These are phyloP conservation scores for Panus rudis DNA, from an alignment of 768 basidiomycete genomes.

Conservation along the genomic window DNA sequence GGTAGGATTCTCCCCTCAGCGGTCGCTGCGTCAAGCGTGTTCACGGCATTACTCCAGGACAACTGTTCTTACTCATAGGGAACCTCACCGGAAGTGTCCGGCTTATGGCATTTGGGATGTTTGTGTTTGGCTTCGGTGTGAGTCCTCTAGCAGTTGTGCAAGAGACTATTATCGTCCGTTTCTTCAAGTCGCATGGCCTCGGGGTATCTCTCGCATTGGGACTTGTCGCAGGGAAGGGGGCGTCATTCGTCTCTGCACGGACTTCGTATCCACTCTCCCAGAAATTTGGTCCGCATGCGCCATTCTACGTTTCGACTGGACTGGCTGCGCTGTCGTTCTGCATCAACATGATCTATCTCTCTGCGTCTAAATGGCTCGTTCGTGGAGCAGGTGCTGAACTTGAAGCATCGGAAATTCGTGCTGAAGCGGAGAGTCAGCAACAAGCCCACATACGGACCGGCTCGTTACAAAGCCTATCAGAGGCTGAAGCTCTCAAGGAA, in stretches of 20 bases:
- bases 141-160: conserved; percentile 79
- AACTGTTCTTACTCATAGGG: conserved; percentile 59
- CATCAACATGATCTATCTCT: conserved; percentile 63
- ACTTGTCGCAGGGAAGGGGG: conserved; percentile 72
- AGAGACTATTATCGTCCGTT: conserved; percentile 79
- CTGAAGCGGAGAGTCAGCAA: conserved; percentile 36
- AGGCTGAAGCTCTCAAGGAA: conserved; percentile 54
- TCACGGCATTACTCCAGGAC: conserved; percentile 35
- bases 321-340: conserved; percentile 61
- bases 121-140: conserved; percentile 73
- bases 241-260: conserved; percentile 69
- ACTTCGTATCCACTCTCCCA: conserved; percentile 74
- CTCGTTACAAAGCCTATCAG: conserved; percentile 38
- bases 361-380: conserved; percentile 57
- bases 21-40: neutral
- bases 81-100: conserved; percentile 54
- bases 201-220: conserved; percentile 79
- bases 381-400: conserved; percentile 52
- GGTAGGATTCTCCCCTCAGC: conserved; percentile 28
- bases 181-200: conserved; percentile 70
- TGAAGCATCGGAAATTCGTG: conserved; percentile 54
- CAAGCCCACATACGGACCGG: conserved; percentile 22
- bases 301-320: conserved; percentile 62
- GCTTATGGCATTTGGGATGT: conserved; percentile 68
- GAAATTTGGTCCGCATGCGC: conserved; percentile 58